Base-by-base conservation (phyloP, 768 basidiomycete species). In the Hericium rajendrae region DNA sequence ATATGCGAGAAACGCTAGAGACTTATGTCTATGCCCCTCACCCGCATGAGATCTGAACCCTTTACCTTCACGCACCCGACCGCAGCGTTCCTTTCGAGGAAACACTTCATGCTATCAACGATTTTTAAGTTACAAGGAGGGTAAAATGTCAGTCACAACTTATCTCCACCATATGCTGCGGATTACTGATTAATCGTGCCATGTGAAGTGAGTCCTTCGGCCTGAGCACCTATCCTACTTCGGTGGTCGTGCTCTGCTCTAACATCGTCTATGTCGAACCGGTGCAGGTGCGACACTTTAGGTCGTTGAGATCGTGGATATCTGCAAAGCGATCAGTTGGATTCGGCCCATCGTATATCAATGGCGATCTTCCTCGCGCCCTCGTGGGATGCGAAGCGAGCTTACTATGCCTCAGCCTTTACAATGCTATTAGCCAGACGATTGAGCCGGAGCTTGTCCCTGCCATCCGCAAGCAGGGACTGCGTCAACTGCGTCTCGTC, bases 51-150 rank as follows among this genome's bases (percentile, higher is more conserved):
- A 73, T 71, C 18, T 72, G 77, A 5, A 75, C 76, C 18, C 73
- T 81, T 68, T 85, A 84, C 60, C 70, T 85, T 32, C 84, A 85
- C 59, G 79, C 75, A 10, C 84, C 83, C 0, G 83, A 86, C 63
- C 73, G 78, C 24, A 76, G 71, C 15, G 78, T 81, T 3, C 77
- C 81, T 0, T 83, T 79, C 56, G 78, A 81, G 60, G 73, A 79
- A 6, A 85, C 83, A 0, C 60, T 80, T 24, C 76, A 75, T 22
- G 80, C 76, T 12, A 70, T 83, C 4, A 73, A 85, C 49, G 76
- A 78, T 48, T 68, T 84, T 13, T 73, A 84, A 22, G 22, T 22
- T 22, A 46, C 63, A 74, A 77, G 46, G 76, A 83, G 58, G 84
- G 83, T 0, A 72, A 76, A 50, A 83, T 83, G 79, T 80, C 62